A percentile compares a stretch with the other conserved stretches of the same genome.
Evolutionary conservation across 768 basidiomycete genomes (phyloP).

Genomic region (Strobilomyces dryophilus): DNA sequence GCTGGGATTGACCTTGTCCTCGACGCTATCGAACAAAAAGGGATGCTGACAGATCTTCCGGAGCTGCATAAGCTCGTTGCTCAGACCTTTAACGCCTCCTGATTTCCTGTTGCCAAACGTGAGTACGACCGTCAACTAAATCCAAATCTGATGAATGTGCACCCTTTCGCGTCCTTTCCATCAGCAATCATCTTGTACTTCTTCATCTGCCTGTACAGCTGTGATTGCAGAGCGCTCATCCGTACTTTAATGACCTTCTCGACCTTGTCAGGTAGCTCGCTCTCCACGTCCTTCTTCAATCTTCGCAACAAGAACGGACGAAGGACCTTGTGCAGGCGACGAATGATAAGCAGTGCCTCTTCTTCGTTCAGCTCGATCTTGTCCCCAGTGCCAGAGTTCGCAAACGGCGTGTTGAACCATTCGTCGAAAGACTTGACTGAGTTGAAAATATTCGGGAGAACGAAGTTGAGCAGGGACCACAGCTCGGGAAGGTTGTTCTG

Average conservation of each 20-base stretch:
- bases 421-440: conserved; percentile 99
- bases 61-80: conserved; percentile 96
- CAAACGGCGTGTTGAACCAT: conserved; percentile 99
- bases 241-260: conserved; percentile 97
- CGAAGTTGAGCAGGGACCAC: conserved; percentile 95
- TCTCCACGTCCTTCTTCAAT: conserved; percentile 54
- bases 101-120: conserved; percentile 48
- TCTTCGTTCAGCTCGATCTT: conserved; percentile 99
- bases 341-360: conserved; percentile 95
- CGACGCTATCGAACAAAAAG: conserved; percentile 92
- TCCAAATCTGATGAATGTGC: neutral
- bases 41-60: conserved; percentile 99
- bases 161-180: conserved; percentile 75
- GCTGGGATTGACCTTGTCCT: conserved; percentile 86
- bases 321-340: conserved; percentile 42
- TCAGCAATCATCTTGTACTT: conserved; percentile 96
- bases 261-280: conserved; percentile 93
- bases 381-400: conserved; percentile 95
- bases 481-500: conserved; percentile 97
- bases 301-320: too few relatives aligned
- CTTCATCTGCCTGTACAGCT: conserved; percentile 97
- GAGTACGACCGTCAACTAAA: neutral
- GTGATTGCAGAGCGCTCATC: conserved; percentile 89
- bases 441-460: conserved; percentile 93
- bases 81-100: conserved; percentile 80